A percentile compares a stretch with the other conserved stretches of the same genome.
These are phyloP conservation scores for Venturia asperata DNA, from an alignment of 2,329 filamentous ascomycete species.

Conservation along the genomic window DNA sequence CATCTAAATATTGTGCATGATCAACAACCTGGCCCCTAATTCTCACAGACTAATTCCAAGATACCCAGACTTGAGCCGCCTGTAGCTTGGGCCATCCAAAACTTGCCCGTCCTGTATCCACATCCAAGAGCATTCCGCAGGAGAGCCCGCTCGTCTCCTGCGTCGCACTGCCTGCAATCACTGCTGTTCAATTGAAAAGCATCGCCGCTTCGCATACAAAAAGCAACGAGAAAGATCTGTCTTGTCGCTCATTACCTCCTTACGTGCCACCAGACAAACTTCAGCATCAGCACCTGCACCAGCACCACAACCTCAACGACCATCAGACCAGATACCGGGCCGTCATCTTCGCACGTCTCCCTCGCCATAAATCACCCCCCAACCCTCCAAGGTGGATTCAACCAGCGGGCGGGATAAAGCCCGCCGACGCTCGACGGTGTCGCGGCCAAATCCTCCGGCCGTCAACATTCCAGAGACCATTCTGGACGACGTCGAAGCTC, in stretches of 20 bases:
- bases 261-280: neutral
- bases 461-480: constrained; percentile 18
- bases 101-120: neutral
- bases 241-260: constrained; percentile 8
- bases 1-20: constrained; percentile 21
- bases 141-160: neutral
- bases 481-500: constrained; percentile 16
- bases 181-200: neutral
- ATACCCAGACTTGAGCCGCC: neutral
- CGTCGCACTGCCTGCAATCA: neutral
- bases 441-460: constrained; percentile 15
- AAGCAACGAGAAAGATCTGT: neutral
- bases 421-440: constrained; percentile 20
- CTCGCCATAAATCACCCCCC: constrained; percentile 1
- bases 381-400: constrained; percentile 19
- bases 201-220: neutral
- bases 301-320: neutral
- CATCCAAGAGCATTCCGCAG: neutral
- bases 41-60: neutral
- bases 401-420: constrained; percentile 17
- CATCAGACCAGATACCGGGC: neutral
- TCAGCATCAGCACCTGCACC: neutral
- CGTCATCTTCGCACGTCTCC: neutral
- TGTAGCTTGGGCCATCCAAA: neutral
- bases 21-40: neutral